Evolutionary conservation across 257 asterid genomes (phyloP), one percentile per base, ranked within the genome.

Genomic region (Orobanche coerulescens): DNA sequence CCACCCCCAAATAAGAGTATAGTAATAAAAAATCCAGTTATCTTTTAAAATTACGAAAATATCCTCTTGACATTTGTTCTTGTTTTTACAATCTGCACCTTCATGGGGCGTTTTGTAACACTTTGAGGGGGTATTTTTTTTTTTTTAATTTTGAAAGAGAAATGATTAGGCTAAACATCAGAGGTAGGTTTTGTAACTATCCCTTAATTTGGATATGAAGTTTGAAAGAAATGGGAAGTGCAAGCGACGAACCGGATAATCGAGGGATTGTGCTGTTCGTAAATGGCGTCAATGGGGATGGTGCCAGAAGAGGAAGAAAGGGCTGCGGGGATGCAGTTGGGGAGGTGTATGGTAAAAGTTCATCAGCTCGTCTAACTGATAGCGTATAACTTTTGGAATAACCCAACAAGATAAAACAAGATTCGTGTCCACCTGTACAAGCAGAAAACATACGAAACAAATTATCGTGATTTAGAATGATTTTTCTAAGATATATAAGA

Each of bases 241-340:
- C 12, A 24, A 23, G 57, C 64, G 65, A 78, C 87, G 52, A 70
- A 93, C 99, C 99, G 58, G 99, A 93, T 76, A 93, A 73, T 70
- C 79, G 85, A 37, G 97, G 96, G 67, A 80, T 67, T 12, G 94
- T 84, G 81, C 84, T 84, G 64, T 89, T 89, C 24, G 96, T 77
- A 81, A 89, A 93, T 44, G 99, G 97, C 20, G 95, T 71, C 80
- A 89, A 68, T 7, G 97, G 97, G 66, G 99, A 93, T 50, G 99
- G 99, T 30, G 99, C 99, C 12, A 84, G 79, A 68, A 89, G 81
- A 66, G 99, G 99, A 58, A 89, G 88, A 67, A 83, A 78, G 24
- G 96, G 96, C 77, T 73, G 82, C 56, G 99, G 94, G 65, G 92
- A 64, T 51, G 80, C 74, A 51, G 58, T 73, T 5, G 95, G 97